Evolutionary conservation across 2,329 filamentous ascomycete species (phyloP), one percentile per base, ranked within the genome.

Genomic region (Neodidymelliopsis sp.): DNA sequence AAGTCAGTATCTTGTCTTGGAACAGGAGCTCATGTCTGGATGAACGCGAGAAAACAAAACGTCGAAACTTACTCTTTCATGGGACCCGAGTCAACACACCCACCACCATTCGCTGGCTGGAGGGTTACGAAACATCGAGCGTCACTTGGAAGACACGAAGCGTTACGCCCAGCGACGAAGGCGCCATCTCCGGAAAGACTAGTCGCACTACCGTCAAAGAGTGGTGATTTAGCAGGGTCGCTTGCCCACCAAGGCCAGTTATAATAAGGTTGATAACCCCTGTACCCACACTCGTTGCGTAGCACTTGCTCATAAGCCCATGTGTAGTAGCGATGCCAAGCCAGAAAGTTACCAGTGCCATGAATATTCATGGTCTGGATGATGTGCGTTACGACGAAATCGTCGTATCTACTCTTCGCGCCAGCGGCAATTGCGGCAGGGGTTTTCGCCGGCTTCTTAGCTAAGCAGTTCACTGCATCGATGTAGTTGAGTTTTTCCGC

Each of bases 161-260:
- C 68, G 56, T 44, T 72, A 9, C 62, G 61, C 36, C 72, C 62
- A 2, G 58, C 47, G 16, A 57, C 39, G 25, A 53, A 53, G 6
- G 52, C 44, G 4, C 61, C 61, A 27, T 58, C 55, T 11, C 54
- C 56, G 3, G 53, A 53, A 8, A 82, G 65, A 42, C 74, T 77
- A 1, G 51, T 56, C 1, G 44, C 50, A 16, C 45, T 56, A 3
- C 60, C 58, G 29, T 63, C 59, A 30, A 61, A 62, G 6, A 63
- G 25, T n/a, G 58, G 54, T 6, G 53, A 57, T 4, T 41, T 39
- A 4, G 67, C 53, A 2, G 75, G 74, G 56, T 61, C 46, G 4
- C 57, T 40, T 6, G 53, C 37, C 39, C 49, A 60, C 40, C 30
- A 44, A 2, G 53, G 42, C 46, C 55, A 58, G 37, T 57, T 57